Evolutionary conservation across 257 asterid genomes (phyloP).

Genomic region (Solanum ossicruentum): DNA sequence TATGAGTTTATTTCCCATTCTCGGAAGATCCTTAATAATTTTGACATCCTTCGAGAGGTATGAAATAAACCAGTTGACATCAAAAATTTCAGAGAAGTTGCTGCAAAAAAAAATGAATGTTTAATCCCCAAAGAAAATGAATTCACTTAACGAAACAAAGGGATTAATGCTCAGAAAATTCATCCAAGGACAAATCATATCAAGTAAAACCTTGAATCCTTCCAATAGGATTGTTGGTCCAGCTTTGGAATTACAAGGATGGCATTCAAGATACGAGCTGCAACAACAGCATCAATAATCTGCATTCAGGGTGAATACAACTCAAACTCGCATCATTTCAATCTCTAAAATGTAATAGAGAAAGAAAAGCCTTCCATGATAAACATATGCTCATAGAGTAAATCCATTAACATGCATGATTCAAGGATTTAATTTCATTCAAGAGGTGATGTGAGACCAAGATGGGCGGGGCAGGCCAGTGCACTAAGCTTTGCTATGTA

Average conservation of each 20-base stretch:
- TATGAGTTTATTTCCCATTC: slow-evolving; percentile 21
- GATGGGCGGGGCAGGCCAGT: background rate
- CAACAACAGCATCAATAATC: slow-evolving; percentile 75
- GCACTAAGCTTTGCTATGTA: background rate
- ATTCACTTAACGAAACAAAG: background rate
- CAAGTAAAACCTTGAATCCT: slow-evolving; percentile 44
- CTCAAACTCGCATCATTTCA: background rate
- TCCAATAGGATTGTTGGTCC: slow-evolving; percentile 70
- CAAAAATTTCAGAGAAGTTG: slow-evolving; percentile 65
- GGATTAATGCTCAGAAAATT: background rate
- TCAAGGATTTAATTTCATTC: background rate
- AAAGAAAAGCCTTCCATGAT: background rate
- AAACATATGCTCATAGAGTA: background rate
- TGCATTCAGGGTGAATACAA: slow-evolving; percentile 12
- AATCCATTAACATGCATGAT: background rate
- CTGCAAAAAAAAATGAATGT: slow-evolving; percentile 24
- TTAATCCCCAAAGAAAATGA: background rate
- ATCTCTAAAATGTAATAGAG: background rate
- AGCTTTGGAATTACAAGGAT: slow-evolving; percentile 57
- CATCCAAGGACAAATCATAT: background rate
- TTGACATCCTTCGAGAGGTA: slow-evolving; percentile 37
- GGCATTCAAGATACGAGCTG: slow-evolving; percentile 62
- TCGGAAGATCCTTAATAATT: slow-evolving; percentile 38
- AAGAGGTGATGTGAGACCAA: background rate
- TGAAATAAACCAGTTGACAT: slow-evolving; percentile 43